Conservation (phyloP, 129 eudicot species). For the Pseudognaphalium luteoalbum region DNA sequence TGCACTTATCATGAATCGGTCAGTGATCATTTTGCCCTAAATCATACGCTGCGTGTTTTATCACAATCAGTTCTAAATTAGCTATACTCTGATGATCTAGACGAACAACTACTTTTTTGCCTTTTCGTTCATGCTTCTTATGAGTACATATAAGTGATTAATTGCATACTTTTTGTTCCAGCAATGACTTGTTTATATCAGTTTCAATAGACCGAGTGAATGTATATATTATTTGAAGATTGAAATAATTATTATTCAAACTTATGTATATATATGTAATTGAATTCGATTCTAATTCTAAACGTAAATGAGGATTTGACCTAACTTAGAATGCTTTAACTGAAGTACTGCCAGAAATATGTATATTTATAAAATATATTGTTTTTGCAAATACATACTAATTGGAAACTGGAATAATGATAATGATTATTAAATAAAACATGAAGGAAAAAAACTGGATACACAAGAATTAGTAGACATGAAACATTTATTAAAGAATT, state of each 20-base stretch:
- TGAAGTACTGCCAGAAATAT: background rate
- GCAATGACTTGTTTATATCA: background rate
- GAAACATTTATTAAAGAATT: no score
- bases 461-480: background rate
- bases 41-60: background rate
- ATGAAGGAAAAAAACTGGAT: background rate
- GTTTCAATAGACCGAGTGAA: no score
- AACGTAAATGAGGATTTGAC: background rate
- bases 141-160: conserved; percentile 13
- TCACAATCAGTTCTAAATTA: background rate
- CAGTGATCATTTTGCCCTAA: conserved; percentile 22
- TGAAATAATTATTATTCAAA: no score
- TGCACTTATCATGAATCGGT: conserved; percentile 85
- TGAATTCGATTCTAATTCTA: no score
- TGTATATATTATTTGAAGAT: background rate
- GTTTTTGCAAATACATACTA: background rate
- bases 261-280: background rate
- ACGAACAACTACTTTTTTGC: background rate
- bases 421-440: background rate
- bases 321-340: background rate
- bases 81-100: background rate
- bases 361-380: no score
- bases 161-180: background rate
- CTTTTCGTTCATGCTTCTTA: background rate
- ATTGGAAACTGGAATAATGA: background rate